phyloP scores from a whole-genome alignment of 2,329 filamentous ascomycete species.

The Cladosporium phlei region DNA sequence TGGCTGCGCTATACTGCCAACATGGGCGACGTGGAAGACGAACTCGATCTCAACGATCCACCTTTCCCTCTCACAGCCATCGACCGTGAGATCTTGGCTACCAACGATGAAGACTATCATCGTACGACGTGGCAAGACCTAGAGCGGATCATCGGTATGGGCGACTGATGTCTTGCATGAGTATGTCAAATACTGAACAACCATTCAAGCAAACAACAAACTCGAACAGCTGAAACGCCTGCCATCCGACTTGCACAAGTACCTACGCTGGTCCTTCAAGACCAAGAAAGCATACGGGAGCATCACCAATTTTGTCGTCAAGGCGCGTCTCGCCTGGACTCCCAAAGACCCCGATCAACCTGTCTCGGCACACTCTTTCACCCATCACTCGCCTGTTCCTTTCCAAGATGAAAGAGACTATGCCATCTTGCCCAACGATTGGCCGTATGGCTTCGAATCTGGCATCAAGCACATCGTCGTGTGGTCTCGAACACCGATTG shows the following conservation, averaged over 20 bases:
- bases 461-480: conserved; percentile 55
- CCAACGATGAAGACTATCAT: conserved; percentile 50
- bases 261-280: conserved; percentile 54
- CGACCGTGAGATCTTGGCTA: conserved; percentile 46
- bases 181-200: not conserved
- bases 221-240: conserved; percentile 55
- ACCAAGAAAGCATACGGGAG: conserved; percentile 53
- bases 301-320: conserved; percentile 54
- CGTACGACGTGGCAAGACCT: conserved; percentile 51
- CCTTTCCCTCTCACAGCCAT: conserved; percentile 46
- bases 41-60: conserved; percentile 30
- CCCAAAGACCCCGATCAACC: conserved; percentile 10
- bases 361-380: conserved; percentile 32
- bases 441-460: conserved; percentile 55
- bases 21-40: conserved; percentile 21
- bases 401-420: conserved; percentile 54
- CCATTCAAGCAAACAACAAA: conserved; percentile 39
- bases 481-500: conserved; percentile 51
- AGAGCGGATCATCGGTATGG: conserved; percentile 47
- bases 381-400: conserved; percentile 44
- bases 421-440: conserved; percentile 57
- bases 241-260: conserved; percentile 55
- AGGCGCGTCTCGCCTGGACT: conserved; percentile 52
- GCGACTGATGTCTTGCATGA: conserved; percentile 9
- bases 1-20: not conserved